Evolutionary conservation across 1,284 basidiomycete species (phyloP).

Genomic region (Cutaneotrichosporon cavernicola): DNA sequence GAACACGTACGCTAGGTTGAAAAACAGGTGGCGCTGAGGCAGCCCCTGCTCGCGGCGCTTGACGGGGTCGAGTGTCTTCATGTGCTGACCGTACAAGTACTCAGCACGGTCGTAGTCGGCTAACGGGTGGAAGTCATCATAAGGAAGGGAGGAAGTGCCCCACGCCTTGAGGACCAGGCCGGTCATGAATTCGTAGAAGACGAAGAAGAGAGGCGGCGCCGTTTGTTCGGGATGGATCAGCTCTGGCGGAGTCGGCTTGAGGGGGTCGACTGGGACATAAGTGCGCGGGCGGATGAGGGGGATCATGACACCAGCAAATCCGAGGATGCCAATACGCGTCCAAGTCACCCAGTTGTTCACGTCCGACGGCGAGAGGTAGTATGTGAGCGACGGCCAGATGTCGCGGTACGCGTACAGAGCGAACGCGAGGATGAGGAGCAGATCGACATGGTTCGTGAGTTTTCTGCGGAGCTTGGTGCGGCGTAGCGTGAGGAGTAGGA

Average conservation of each 20-base stretch:
- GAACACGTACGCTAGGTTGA: conserved; percentile 35
- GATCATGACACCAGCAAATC: conserved; percentile 54
- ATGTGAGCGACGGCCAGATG: conserved; percentile 63
- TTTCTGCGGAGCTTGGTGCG: conserved; percentile 41
- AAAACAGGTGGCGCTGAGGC: conserved; percentile 40
- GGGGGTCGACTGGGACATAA: conserved; percentile 56
- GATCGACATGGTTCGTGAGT: conserved; percentile 45
- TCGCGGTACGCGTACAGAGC: conserved; percentile 63
- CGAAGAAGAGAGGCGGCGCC: conserved; percentile 60
- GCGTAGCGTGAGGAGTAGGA: conserved; percentile 42
- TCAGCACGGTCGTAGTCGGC: conserved; percentile 61
- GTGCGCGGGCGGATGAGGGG: conserved; percentile 58
- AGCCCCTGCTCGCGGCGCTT: conserved; percentile 37
- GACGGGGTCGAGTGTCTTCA: conserved; percentile 50
- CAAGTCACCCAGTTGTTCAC: conserved; percentile 50
- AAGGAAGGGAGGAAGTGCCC: conserved; percentile 44
- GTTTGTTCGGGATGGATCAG: conserved; percentile 65
- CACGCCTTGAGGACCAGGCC: conserved; percentile 56
- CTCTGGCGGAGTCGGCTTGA: conserved; percentile 50
- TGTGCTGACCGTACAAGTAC: conserved; percentile 51
- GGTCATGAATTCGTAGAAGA: conserved; percentile 63
- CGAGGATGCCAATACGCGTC: conserved; percentile 52
- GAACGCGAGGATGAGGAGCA: conserved; percentile 55
- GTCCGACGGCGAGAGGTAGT: conserved; percentile 54
- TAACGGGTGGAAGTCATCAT: conserved; percentile 57